Conservation (phyloP, 129 eudicot species). For the Centrapalus pauciflorus region DNA sequence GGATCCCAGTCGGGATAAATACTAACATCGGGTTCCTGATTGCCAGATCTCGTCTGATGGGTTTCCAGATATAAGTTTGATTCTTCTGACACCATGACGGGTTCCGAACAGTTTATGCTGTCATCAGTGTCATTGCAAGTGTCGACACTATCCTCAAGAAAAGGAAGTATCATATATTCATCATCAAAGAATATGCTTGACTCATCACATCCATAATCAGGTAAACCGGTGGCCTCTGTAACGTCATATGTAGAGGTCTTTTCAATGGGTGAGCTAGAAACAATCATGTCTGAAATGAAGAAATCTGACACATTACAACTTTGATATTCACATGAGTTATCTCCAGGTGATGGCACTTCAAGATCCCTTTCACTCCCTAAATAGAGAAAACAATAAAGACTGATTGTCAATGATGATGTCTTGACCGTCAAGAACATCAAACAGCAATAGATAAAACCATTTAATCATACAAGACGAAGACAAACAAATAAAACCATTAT, state of each 20-base stretch:
- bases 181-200: conserved; percentile 56
- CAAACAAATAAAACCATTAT: neutral
- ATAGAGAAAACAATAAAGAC: conserved; percentile 15
- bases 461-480: neutral
- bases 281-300: conserved; percentile 79
- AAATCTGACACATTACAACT: conserved; percentile 77
- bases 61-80: conserved; percentile 65
- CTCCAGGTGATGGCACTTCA: conserved; percentile 37
- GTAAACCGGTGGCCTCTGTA: conserved; percentile 33
- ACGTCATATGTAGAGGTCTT: conserved; percentile 30
- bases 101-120: conserved; percentile 38
- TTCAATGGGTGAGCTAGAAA: conserved; percentile 51
- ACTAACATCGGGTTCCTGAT: conserved; percentile 49
- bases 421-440: neutral
- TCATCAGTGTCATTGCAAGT: conserved; percentile 38
- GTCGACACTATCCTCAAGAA: conserved; percentile 57
- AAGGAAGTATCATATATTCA: conserved; percentile 58
- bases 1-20: conserved; percentile 57
- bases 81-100: conserved; percentile 36
- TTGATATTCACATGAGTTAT: conserved; percentile 54
- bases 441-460: neutral
- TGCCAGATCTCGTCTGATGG: conserved; percentile 61
- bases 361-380: conserved; percentile 44
- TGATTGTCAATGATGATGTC: neutral
- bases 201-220: conserved; percentile 64